Conservation (phyloP, 2,329 filamentous ascomycete species). For the Hirsutella rhossiliensis region DNA sequence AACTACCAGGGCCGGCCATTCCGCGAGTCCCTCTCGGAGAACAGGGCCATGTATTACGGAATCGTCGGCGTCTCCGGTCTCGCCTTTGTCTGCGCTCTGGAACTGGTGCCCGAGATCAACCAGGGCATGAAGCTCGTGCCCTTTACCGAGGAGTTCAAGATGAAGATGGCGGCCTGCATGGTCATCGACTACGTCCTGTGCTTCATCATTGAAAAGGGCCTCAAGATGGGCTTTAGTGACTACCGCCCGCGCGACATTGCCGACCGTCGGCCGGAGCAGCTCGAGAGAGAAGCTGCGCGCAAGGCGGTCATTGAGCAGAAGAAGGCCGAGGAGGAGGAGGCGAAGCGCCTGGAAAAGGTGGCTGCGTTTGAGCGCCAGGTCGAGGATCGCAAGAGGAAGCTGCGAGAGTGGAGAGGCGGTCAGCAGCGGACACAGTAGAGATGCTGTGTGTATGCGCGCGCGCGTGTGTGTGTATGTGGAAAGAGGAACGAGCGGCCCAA, state of each 20-base stretch:
- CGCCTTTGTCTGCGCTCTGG: constrained; percentile 87
- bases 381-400: constrained; percentile 34
- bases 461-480: too few relatives aligned
- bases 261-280: constrained; percentile 71
- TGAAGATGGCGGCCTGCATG: constrained; percentile 76
- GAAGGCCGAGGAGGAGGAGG: constrained; percentile 38
- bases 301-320: constrained; percentile 44
- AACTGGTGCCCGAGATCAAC: constrained; percentile 93
- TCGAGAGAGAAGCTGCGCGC: constrained; percentile 60
- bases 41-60: constrained; percentile 96
- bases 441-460: not conserved
- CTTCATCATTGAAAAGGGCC: constrained; percentile 72
- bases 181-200: constrained; percentile 76
- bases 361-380: constrained; percentile 48
- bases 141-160: constrained; percentile 81
- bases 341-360: constrained; percentile 39
- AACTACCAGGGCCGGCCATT: constrained; percentile 99
- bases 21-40: constrained; percentile 90
- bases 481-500: too few relatives aligned
- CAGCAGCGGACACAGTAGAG: constrained; percentile 10
- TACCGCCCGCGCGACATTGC: constrained; percentile 92
- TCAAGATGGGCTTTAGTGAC: constrained; percentile 83
- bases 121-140: constrained; percentile 84
- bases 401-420: constrained; percentile 33
- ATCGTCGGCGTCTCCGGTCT: constrained; percentile 82